These are phyloP conservation scores for Cicer pinnatifidum DNA, from an alignment of 306 rosid genomes.

Conservation along the genomic window DNA sequence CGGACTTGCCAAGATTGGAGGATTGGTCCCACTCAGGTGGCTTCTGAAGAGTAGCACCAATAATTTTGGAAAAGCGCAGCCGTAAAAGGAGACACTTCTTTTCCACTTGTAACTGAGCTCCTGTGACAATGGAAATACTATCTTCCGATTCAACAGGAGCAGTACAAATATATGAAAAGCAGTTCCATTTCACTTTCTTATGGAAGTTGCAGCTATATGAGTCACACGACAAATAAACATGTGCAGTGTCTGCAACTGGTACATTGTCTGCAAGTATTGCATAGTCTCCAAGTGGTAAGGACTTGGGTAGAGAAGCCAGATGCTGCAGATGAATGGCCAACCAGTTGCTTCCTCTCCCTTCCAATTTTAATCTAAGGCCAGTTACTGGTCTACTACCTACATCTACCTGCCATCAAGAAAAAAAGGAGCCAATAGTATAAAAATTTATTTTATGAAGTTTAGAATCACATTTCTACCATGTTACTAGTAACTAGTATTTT, in stretches of 20 bases:
- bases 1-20: background rate
- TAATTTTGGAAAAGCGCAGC: conserved; percentile 49
- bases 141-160: conserved; percentile 84
- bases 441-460: background rate
- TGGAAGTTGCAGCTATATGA: conserved; percentile 60
- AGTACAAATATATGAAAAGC: conserved; percentile 77
- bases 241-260: conserved; percentile 70
- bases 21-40: conserved; percentile 46
- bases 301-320: conserved; percentile 69
- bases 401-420: conserved; percentile 62
- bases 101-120: conserved; percentile 78
- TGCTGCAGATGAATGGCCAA: conserved; percentile 85
- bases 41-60: conserved; percentile 47
- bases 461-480: conserved; percentile 1
- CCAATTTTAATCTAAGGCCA: conserved; percentile 77
- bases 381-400: conserved; percentile 84
- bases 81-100: conserved; percentile 54
- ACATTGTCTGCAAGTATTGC: conserved; percentile 72
- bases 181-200: conserved; percentile 75
- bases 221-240: conserved; percentile 53
- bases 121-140: conserved; percentile 74
- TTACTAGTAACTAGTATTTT: background rate
- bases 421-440: conserved; percentile 20
- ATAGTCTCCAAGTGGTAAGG: conserved; percentile 73
- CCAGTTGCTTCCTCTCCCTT: conserved; percentile 81